Evolutionary conservation across 169 alveolate species (phyloP), one percentile per base, ranked within the genome.

Genomic region (Eimeria falciformis): DNA sequence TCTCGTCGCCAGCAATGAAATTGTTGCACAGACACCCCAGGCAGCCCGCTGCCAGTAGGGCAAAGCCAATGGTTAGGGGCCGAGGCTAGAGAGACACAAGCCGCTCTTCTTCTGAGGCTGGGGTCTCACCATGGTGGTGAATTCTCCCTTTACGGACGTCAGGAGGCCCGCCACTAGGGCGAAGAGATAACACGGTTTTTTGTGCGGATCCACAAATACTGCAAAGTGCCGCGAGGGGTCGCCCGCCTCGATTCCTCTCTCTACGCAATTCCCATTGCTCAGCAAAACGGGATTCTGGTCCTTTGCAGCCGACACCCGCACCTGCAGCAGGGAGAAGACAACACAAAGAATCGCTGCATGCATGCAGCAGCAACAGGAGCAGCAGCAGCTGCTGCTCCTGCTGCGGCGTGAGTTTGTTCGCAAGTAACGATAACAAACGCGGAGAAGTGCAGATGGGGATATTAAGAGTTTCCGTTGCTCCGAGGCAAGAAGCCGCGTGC

Each of bases 81-180:
- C n/a, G n/a, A n/a, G n/a, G n/a, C n/a, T n/a, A n/a, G n/a, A n/a
- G n/a, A n/a, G n/a, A n/a, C n/a, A n/a, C n/a, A n/a, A n/a, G n/a
- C n/a, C n/a, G n/a, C n/a, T n/a, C n/a, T n/a, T n/a, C n/a, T n/a
- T n/a, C n/a, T 82, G 58, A 93, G 91, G 46, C n/a, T 21, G 11
- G 29, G 9, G 92, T 94, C 92, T 56, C 27, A 92, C 93, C 89
- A 40, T 86, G 46, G 99, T 97, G 86, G 93, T 93, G 94, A 96
- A 97, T 4, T 91, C 95, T 75, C 94, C 96, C 43, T 90, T 86
- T 55, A 97, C 90, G 33, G 95, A 91, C 21, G 93, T 96, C 66
- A 98, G 88, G 62, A 95, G 95, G 40, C 99, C 99, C 23, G 99
- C 99, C 27, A 98, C 98, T 25, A 97, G 95, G 18, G 99, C 99